These are phyloP conservation scores for Penicillium riverlandense DNA, from an alignment of 495 filamentous ascomycete genomes.

Conservation along the genomic window DNA sequence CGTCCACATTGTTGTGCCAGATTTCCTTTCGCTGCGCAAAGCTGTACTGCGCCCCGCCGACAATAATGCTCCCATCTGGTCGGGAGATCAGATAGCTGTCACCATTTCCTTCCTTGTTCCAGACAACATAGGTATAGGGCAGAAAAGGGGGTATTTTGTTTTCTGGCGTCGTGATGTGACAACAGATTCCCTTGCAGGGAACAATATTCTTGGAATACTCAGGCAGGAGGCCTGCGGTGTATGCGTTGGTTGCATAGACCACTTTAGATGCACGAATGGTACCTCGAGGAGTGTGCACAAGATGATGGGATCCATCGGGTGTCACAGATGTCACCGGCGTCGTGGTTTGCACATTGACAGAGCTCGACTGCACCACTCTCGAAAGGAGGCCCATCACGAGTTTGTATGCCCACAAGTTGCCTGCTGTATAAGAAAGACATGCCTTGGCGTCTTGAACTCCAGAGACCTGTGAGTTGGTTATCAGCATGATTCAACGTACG, in stretches of 20 bases:
- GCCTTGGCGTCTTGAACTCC: slow-evolving; percentile 27
- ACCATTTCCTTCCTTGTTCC: slow-evolving; percentile 8
- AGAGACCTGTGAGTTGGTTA: slow-evolving; percentile 11
- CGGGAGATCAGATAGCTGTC: slow-evolving; percentile 56
- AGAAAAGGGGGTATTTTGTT: slow-evolving; percentile 39
- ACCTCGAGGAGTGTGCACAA: slow-evolving; percentile 48
- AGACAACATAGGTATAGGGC: slow-evolving; percentile 19
- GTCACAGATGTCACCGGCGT: slow-evolving; percentile 44
- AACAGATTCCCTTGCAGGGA: slow-evolving; percentile 48
- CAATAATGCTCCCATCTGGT: slow-evolving; percentile 67
- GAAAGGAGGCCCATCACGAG: slow-evolving; percentile 55
- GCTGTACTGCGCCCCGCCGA: slow-evolving; percentile 49
- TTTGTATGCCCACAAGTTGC: slow-evolving; percentile 59
- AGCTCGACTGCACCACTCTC: slow-evolving; percentile 34
- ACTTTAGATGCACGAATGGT: slow-evolving; percentile 46
- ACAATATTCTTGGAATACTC: slow-evolving; percentile 54
- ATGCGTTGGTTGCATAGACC: slow-evolving; percentile 68
- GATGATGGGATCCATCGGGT: slow-evolving; percentile 22
- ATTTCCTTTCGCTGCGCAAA: slow-evolving; percentile 43
- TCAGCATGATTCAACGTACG: not conserved
- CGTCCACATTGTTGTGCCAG: slow-evolving; percentile 46
- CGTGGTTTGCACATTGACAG: slow-evolving; percentile 54
- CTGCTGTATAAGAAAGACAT: slow-evolving; percentile 39
- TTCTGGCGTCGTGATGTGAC: slow-evolving; percentile 54
- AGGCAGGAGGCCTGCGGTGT: slow-evolving; percentile 51